phyloP scores from a whole-genome alignment of 2,329 filamentous ascomycete genomes.

The Lasiodiplodia sp. region DNA sequence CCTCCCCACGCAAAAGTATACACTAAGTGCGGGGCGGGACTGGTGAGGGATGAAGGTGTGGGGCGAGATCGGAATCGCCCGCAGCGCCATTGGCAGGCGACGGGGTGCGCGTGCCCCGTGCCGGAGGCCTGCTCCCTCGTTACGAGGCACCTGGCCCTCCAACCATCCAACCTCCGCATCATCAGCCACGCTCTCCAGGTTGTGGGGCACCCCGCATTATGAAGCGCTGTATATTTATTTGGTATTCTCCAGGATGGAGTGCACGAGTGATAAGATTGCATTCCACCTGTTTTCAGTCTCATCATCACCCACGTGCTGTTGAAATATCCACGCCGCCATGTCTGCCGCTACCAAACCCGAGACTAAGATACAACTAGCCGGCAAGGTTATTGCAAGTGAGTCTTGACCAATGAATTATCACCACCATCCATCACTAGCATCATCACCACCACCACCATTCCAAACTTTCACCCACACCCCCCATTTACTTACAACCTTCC shows the following conservation, averaged over 20 bases:
- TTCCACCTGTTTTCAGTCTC: neutral
- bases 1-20: neutral
- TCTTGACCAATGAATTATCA: neutral
- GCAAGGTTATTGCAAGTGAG: slow-evolving; percentile 35
- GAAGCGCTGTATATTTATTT: neutral
- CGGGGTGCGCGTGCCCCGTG: neutral
- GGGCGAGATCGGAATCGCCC: neutral
- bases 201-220: neutral
- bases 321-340: neutral
- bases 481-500: slow-evolving; percentile 26
- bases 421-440: neutral
- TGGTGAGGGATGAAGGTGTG: neutral
- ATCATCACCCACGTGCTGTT: neutral
- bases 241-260: neutral
- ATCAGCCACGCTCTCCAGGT: neutral
- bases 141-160: neutral
- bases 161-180: neutral
- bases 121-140: slow-evolving; percentile 2
- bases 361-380: slow-evolving; percentile 39
- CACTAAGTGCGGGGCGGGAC: neutral
- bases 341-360: slow-evolving; percentile 30
- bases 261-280: neutral
- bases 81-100: neutral
- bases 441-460: neutral
- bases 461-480: slow-evolving; percentile 33